phyloP scores from a whole-genome alignment of 352 stramenopile genomes.

The Phytophthora syringae region DNA sequence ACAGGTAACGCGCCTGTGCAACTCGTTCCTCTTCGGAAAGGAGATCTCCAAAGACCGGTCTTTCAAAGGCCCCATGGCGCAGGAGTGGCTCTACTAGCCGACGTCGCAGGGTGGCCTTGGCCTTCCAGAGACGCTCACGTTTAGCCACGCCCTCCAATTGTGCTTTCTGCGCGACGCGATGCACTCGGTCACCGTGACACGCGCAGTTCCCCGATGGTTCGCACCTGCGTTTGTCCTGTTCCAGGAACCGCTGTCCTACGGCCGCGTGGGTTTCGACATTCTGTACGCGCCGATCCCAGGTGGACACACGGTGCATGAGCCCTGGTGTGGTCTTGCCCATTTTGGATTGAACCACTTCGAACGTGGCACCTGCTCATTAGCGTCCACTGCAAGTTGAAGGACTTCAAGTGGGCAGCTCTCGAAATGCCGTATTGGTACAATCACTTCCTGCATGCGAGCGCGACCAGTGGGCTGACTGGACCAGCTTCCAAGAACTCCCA shows the following conservation, averaged over 20 bases:
- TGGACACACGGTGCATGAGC: not conserved
- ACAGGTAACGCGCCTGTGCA: not conserved
- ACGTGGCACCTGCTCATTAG: not conserved
- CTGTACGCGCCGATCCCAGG: conserved; percentile 6
- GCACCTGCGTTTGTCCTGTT: not conserved
- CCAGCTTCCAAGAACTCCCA: not conserved
- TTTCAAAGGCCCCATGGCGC: not conserved
- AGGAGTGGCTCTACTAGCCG: conserved; percentile 19
- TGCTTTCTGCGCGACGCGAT: conserved; percentile 18
- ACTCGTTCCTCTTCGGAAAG: conserved; percentile 17
- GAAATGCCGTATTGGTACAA: conserved; percentile 18
- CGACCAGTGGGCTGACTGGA: not conserved
- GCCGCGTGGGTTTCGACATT: conserved; percentile 5
- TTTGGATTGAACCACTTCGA: conserved; percentile 13
- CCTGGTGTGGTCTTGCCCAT: not conserved
- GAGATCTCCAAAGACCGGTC: not conserved
- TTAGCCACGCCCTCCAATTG: conserved; percentile 5
- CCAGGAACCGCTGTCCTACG: not conserved
- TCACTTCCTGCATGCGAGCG: not conserved
- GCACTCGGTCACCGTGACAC: not conserved
- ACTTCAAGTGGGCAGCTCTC: not conserved
- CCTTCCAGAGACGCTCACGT: not conserved
- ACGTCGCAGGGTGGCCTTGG: conserved; percentile 10
- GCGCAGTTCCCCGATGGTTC: conserved; percentile 11
- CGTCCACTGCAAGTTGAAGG: not conserved